phyloP scores from a whole-genome alignment of 768 basidiomycete genomes.

The Mycena floridula region DNA sequence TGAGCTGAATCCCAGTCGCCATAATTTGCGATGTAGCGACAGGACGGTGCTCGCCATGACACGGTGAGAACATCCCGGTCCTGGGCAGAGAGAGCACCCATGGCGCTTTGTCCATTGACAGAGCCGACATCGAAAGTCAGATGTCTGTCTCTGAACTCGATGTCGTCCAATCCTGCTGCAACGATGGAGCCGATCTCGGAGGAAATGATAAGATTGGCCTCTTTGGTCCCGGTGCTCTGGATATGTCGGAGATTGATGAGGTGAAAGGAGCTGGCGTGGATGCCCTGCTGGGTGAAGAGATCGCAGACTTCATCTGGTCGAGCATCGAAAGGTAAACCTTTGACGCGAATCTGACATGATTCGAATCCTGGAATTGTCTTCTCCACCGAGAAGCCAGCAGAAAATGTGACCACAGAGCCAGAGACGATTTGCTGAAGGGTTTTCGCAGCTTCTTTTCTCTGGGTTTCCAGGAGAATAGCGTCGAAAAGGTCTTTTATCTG shows the following conservation, averaged over 20 bases:
- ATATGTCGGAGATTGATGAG: conserved; percentile 25
- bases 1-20: conserved; percentile 22
- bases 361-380: conserved; percentile 46
- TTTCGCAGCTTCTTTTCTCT: conserved; percentile 22
- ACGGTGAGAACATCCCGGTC: conserved; percentile 37
- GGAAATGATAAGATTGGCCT: conserved; percentile 39
- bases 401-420: conserved; percentile 43
- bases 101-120: conserved; percentile 31
- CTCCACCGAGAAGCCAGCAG: conserved; percentile 40
- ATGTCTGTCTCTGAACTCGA: conserved; percentile 37
- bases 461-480: not conserved
- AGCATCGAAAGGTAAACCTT: conserved; percentile 36
- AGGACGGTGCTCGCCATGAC: conserved; percentile 45
- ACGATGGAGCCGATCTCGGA: conserved; percentile 34
- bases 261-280: conserved; percentile 26
- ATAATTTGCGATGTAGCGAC: conserved; percentile 40
- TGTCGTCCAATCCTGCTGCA: conserved; percentile 38
- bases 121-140: conserved; percentile 37
- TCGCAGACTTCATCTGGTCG: conserved; percentile 32
- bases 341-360: conserved; percentile 39
- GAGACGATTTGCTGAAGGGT: conserved; percentile 38
- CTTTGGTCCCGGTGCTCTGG: conserved; percentile 21
- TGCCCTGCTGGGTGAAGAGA: conserved; percentile 37
- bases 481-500: too few relatives aligned
- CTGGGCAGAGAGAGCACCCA: conserved; percentile 28